Evolutionary conservation across 768 basidiomycete genomes (phyloP).

Genomic region (Cyathus striatus): DNA sequence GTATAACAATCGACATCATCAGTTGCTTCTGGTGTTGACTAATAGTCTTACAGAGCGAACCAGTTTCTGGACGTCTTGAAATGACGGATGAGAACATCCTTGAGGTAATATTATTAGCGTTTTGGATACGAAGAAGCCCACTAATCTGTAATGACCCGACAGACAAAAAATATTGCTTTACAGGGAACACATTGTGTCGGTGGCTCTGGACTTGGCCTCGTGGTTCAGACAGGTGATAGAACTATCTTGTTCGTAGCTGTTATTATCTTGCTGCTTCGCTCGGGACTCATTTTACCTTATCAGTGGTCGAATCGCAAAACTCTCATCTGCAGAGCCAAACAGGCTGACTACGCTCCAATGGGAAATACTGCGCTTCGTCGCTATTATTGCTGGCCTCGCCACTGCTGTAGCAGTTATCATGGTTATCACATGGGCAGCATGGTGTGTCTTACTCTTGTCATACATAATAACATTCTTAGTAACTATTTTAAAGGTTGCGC

Average conservation of each 20-base stretch:
- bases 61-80: conserved; percentile 22
- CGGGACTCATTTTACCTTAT: not conserved
- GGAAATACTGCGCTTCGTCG: conserved; percentile 51
- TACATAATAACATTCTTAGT: conserved; percentile 7
- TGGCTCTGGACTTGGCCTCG: conserved; percentile 42
- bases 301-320: conserved; percentile 29
- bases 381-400: conserved; percentile 45
- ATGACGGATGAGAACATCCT: conserved; percentile 27
- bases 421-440: conserved; percentile 42
- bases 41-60: conserved; percentile 28
- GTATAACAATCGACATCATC: too few species aligned
- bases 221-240: conserved; percentile 43
- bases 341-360: conserved; percentile 43
- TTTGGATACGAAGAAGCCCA: conserved; percentile 11
- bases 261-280: not conserved
- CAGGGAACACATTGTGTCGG: conserved; percentile 50
- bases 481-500: conserved; percentile 35
- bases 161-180: conserved; percentile 56
- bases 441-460: conserved; percentile 6
- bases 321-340: conserved; percentile 29
- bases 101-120: conserved; percentile 10
- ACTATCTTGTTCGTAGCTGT: conserved; percentile 33
- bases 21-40: too few species aligned
- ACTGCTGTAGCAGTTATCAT: conserved; percentile 38
- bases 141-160: conserved; percentile 12